phyloP scores from a whole-genome alignment of 768 basidiomycete species.

The Tricholoma sp. region DNA sequence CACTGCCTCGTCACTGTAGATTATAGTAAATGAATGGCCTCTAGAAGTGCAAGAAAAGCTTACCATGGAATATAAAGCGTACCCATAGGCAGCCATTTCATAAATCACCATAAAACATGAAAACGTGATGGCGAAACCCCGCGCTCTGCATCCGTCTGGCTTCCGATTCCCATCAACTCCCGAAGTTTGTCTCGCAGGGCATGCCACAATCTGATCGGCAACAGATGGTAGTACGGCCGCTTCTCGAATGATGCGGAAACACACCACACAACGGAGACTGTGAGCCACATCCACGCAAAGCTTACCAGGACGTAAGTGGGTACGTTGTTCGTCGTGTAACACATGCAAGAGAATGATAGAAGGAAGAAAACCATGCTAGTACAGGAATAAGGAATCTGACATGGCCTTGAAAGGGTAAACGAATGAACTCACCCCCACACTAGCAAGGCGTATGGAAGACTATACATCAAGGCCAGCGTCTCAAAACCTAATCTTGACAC shows the following conservation, averaged over 20 bases:
- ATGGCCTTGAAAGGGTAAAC: neutral
- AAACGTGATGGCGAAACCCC: neutral
- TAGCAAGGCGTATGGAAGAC: conserved; percentile 1
- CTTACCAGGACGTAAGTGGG: conserved; percentile 1
- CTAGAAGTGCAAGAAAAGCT: no score
- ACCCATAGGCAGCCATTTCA: neutral
- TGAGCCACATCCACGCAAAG: neutral
- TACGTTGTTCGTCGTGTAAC: neutral
- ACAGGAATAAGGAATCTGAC: neutral
- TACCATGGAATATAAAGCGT: no score
- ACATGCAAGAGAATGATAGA: conserved; percentile 3
- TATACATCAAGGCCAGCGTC: conserved; percentile 3
- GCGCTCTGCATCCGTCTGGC: neutral
- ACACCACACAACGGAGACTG: neutral
- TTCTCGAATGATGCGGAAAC: neutral
- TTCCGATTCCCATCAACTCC: neutral
- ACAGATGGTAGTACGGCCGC: conserved; percentile 1
- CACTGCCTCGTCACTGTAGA: no score
- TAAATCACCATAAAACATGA: neutral
- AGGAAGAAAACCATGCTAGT: neutral
- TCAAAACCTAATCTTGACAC: conserved; percentile 1
- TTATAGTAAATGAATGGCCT: no score
- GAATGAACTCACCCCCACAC: conserved; percentile 1
- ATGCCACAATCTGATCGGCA: neutral
- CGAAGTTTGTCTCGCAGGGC: neutral